These are phyloP conservation scores for Cladophialophora carrionii DNA, from an alignment of 2,329 filamentous ascomycete genomes.

Conservation along the genomic window DNA sequence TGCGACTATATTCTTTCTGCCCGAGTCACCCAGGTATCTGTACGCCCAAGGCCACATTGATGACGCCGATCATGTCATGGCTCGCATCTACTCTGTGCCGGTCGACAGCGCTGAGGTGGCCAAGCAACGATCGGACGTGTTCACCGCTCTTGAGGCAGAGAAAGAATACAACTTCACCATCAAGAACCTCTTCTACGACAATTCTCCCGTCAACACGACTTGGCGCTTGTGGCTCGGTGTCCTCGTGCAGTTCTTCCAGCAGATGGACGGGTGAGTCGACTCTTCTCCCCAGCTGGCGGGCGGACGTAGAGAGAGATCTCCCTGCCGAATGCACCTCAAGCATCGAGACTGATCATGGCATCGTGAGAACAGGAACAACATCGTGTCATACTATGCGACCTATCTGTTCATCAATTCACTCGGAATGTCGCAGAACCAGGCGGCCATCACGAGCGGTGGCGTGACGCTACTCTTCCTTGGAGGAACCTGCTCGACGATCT, in stretches of 20 bases:
- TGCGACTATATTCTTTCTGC: conserved; percentile 44
- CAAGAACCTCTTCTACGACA: conserved; percentile 30
- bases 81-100: conserved; percentile 26
- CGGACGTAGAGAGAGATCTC: background rate
- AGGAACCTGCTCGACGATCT: conserved; percentile 31
- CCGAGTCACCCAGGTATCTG: conserved; percentile 44
- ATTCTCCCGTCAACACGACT: conserved; percentile 26
- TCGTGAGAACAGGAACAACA: conserved; percentile 24
- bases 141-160: conserved; percentile 28
- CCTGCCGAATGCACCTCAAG: background rate
- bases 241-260: conserved; percentile 29
- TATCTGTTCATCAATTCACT: conserved; percentile 37
- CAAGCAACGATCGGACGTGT: conserved; percentile 24
- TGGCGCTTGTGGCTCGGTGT: conserved; percentile 32
- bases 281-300: background rate
- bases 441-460: conserved; percentile 29
- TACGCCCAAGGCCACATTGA: conserved; percentile 24
- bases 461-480: conserved; percentile 29
- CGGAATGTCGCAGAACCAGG: conserved; percentile 35
- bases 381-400: conserved; percentile 34
- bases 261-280: conserved; percentile 25
- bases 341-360: background rate
- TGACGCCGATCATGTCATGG: conserved; percentile 29
- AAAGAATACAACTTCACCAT: conserved; percentile 28
- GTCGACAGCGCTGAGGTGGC: conserved; percentile 21